phyloP scores from a whole-genome alignment of 202 grass and related monocot genomes.

The Bolboschoenoplectus hybrid region DNA sequence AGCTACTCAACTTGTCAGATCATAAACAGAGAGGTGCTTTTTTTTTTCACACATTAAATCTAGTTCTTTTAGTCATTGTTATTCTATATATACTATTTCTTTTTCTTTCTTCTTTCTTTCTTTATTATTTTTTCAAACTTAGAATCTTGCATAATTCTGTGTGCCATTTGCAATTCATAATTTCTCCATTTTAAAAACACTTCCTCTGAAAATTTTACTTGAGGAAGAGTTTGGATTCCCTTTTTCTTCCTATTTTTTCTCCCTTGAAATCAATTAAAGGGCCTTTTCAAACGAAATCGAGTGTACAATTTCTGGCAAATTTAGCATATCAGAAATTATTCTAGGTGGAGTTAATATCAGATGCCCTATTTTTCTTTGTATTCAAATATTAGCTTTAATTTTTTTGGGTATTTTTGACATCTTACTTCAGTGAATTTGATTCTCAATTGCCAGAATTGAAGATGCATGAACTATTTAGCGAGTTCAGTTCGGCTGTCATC shows the following conservation, averaged over 20 bases:
- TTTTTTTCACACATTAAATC: neutral
- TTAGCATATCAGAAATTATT: neutral
- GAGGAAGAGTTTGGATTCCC: neutral
- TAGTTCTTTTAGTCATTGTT: neutral
- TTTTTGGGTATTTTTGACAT: neutral
- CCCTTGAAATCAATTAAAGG: neutral
- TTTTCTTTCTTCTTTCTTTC: neutral
- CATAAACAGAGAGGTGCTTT: neutral
- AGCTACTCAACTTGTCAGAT: neutral
- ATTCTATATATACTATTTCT: neutral
- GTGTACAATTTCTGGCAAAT: neutral
- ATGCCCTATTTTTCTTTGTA: neutral
- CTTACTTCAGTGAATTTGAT: neutral
- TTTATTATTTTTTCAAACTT: neutral
- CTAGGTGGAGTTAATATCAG: neutral
- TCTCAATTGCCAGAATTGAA: conserved; percentile 11
- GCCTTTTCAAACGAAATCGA: neutral
- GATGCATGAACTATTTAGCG: neutral
- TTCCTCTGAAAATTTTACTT: neutral
- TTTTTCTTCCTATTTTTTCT: neutral
- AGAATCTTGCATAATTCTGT: neutral
- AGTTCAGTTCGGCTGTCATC: conserved; percentile 10
- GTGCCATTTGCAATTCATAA: neutral
- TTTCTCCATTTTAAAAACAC: neutral
- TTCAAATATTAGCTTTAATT: neutral